Base-by-base conservation (phyloP, 345 rosid species). In the Melastoma malabathricum region DNA sequence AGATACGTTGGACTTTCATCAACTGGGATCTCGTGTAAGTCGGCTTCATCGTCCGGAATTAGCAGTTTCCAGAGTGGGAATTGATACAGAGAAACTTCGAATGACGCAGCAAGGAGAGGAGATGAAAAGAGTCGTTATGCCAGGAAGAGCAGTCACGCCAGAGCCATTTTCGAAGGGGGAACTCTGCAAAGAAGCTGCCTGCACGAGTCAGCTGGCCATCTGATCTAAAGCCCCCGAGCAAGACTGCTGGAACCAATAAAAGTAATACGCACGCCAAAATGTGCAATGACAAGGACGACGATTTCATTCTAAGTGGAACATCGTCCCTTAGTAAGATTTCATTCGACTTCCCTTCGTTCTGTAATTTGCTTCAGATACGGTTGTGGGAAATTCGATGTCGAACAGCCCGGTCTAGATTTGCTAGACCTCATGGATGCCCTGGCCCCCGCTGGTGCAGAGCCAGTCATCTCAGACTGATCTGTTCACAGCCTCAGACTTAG, bases 1-100 rank as follows among this genome's bases (percentile, higher is more conserved):
- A 92, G 99, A 86, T 93, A 83, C 43, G 52, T 93, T 58, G 97
- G 99, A 19, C 90, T 93, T 59, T 88, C 99, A 44, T 93, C 99
- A 17, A 63, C 76, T 17, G 95, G 94, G 55, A 68, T 81, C 25
- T 68, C 94, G 46, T 75, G 73, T 53, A 93, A 81, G 53, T 79
- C 95, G 58, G 73, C 84, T 60, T 59, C 83, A 64, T 71, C 96
- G 3, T 84, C 54, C 59, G 68, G 84, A 55, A 73, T 78, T 46
- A 58, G 81, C 44, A 56, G 79, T 60, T 66, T 61, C 59, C 61
- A 56, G 43, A 67, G 87, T 59, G 61, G 79, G 55, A 79, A 74
- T 63, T 70, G 70, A 51, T 75, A 75, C 67, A 77, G 76, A 27
- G 83, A 75, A 47, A 70, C 76, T 59, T 82, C 62, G 56, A 74